These are phyloP conservation scores for Psilocybe azurescens DNA, from an alignment of 768 basidiomycete species.

Conservation along the genomic window DNA sequence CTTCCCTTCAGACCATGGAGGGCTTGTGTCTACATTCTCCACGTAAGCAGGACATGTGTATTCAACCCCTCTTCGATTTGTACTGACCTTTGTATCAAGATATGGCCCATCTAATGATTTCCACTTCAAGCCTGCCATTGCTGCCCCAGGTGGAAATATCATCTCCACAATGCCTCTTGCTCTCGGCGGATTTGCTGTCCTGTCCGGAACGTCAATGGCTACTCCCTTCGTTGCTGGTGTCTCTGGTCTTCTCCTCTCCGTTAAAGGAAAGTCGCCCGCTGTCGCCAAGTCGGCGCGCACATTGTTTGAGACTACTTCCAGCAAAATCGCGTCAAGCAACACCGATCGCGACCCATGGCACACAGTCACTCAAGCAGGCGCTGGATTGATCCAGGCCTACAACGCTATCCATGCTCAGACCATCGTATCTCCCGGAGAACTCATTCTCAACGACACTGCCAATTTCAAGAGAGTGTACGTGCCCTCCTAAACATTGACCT, in stretches of 20 bases:
- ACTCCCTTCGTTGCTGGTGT: constrained; percentile 47
- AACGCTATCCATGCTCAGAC: constrained; percentile 59
- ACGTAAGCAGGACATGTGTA: constrained; percentile 25
- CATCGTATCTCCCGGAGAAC: constrained; percentile 57
- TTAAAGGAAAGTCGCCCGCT: constrained; percentile 36
- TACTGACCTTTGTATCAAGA: constrained; percentile 22
- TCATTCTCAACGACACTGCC: constrained; percentile 68
- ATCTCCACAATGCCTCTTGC: constrained; percentile 45
- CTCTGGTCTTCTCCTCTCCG: constrained; percentile 45
- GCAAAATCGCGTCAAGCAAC: constrained; percentile 44
- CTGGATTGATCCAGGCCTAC: constrained; percentile 61
- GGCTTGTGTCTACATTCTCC: constrained; percentile 59
- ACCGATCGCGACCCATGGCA: constrained; percentile 56
- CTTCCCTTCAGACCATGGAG: constrained; percentile 55
- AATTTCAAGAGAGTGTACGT: constrained; percentile 49
- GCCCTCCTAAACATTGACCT: background rate
- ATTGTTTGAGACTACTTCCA: constrained; percentile 55
- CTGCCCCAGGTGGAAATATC: constrained; percentile 56
- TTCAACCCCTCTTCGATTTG: background rate
- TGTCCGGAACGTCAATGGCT: constrained; percentile 47
- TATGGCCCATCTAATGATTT: constrained; percentile 69
- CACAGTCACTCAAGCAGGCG: constrained; percentile 57
- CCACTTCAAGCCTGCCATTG: constrained; percentile 53
- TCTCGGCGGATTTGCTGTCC: constrained; percentile 39
- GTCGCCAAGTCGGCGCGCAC: constrained; percentile 37